Percentiles rank a stretch among this genome's conserved stretches.
Conservation (phyloP, 2,329 filamentous ascomycete genomes). For the Aspergillus pseudonomiae region DNA sequence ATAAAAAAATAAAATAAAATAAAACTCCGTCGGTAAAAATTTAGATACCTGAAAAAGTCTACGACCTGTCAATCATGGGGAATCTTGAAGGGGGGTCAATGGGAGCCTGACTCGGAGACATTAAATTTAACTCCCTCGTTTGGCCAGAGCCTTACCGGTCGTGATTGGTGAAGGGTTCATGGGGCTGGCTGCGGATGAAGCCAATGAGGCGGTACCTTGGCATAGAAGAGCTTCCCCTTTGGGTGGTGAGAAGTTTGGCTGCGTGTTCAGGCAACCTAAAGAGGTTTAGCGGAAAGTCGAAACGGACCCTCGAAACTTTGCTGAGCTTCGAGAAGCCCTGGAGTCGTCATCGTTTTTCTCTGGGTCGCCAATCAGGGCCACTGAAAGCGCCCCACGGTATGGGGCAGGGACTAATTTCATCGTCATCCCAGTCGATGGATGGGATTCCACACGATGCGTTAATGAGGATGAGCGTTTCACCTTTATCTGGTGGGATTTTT, state of each 20-base stretch:
- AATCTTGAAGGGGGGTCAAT: background rate
- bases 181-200: background rate
- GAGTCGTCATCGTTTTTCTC: conserved; percentile 24
- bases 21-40: background rate
- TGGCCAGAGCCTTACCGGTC: background rate
- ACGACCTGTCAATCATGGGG: background rate
- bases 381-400: background rate
- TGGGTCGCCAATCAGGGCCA: conserved; percentile 4
- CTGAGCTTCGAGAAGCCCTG: conserved; percentile 26
- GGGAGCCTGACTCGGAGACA: background rate
- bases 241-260: conserved; percentile 6
- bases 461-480: conserved; percentile 21
- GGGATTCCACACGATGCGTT: conserved; percentile 12
- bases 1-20: background rate
- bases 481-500: background rate
- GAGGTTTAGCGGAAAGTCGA: conserved; percentile 14
- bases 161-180: background rate
- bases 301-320: conserved; percentile 21
- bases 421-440: conserved; percentile 10
- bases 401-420: conserved; percentile 12
- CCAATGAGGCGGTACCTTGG: conserved; percentile 12
- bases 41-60: background rate
- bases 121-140: conserved; percentile 4
- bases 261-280: conserved; percentile 8
- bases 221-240: conserved; percentile 15